A percentile compares a stretch with the other conserved stretches of the same genome.
These are phyloP conservation scores for Pisolithus marmoratus DNA, from an alignment of 768 basidiomycete genomes.

Conservation along the genomic window DNA sequence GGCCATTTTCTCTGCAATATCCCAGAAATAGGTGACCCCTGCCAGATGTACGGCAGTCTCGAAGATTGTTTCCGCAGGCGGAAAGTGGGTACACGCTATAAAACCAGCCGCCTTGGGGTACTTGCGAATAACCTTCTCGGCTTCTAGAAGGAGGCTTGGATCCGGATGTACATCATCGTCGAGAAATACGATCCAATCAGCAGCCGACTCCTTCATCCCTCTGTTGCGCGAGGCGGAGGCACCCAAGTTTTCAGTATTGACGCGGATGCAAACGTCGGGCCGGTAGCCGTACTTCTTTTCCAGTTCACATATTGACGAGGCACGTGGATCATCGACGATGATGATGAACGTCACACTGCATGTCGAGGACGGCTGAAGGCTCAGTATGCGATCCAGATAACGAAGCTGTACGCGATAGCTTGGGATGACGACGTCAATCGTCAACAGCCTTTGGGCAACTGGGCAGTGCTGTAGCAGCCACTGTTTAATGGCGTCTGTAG, in stretches of 20 bases:
- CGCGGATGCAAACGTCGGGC: constrained; percentile 48
- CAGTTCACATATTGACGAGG: constrained; percentile 35
- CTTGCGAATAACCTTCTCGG: constrained; percentile 41
- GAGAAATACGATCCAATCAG: constrained; percentile 55
- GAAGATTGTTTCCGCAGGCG: constrained; percentile 41
- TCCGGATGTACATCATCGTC: constrained; percentile 51
- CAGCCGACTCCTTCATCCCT: constrained; percentile 48
- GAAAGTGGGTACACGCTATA: constrained; percentile 48
- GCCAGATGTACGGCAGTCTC: constrained; percentile 50
- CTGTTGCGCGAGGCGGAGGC: constrained; percentile 52
- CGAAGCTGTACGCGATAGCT: constrained; percentile 47
- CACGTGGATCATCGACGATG: constrained; percentile 50
- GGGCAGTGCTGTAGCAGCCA: constrained; percentile 31
- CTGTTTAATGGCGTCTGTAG: constrained; percentile 28
- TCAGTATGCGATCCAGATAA: constrained; percentile 40
- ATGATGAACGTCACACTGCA: constrained; percentile 52
- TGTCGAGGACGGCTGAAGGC: constrained; percentile 35
- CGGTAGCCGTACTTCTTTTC: constrained; percentile 35
- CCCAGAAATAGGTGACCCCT: constrained; percentile 58
- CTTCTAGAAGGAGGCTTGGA: constrained; percentile 37
- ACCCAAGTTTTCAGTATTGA: constrained; percentile 42
- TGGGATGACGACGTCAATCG: constrained; percentile 52
- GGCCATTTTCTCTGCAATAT: constrained; percentile 46
- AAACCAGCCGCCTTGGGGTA: constrained; percentile 48
- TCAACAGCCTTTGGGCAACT: constrained; percentile 31